Percentiles rank a stretch among this genome's conserved stretches.
Conservation (phyloP, 306 rosid genomes). For the Carpinus fangiana region DNA sequence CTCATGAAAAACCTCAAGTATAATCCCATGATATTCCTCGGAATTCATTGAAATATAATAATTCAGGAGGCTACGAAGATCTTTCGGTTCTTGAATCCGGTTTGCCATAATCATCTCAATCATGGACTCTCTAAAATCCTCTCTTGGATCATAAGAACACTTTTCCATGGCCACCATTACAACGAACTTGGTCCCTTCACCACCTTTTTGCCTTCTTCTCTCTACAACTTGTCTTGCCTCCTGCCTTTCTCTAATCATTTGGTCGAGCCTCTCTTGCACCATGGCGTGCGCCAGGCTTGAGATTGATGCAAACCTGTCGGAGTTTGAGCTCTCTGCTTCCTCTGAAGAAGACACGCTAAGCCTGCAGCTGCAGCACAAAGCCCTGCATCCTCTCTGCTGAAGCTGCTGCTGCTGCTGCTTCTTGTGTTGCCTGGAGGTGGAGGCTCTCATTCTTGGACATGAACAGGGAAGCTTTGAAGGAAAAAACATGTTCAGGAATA, state of each 20-base stretch:
- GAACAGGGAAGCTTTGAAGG: slow-evolving; percentile 42
- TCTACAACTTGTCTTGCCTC: slow-evolving; percentile 42
- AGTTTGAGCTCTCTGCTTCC: slow-evolving; percentile 67
- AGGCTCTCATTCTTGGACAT: slow-evolving; percentile 50
- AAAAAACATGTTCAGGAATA: slow-evolving; percentile 24
- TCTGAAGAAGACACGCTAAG: slow-evolving; percentile 84
- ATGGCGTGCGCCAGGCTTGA: slow-evolving; percentile 91
- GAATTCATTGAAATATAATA: slow-evolving; percentile 84
- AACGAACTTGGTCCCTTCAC: slow-evolving; percentile 62
- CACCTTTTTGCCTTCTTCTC: slow-evolving; percentile 47
- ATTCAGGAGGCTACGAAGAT: slow-evolving; percentile 79
- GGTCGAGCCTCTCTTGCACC: slow-evolving; percentile 93
- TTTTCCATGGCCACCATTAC: slow-evolving; percentile 90
- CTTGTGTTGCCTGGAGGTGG: slow-evolving; percentile 53
- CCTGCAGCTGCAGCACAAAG: slow-evolving; percentile 82
- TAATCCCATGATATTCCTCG: slow-evolving; percentile 50
- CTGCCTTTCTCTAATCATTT: slow-evolving; percentile 66
- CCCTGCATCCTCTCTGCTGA: slow-evolving; percentile 55
- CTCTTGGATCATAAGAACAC: slow-evolving; percentile 73
- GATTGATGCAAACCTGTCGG: slow-evolving; percentile 64
- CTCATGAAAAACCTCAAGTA: slow-evolving; percentile 73
- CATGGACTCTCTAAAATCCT: slow-evolving; percentile 83
- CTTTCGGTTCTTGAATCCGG: slow-evolving; percentile 65
- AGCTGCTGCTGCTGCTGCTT: slow-evolving; percentile 46
- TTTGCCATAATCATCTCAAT: slow-evolving; percentile 71